A percentile compares a stretch with the other conserved stretches of the same genome.
phyloP scores from a whole-genome alignment of 176 grass and related monocot genomes.

The Typha latifolia region DNA sequence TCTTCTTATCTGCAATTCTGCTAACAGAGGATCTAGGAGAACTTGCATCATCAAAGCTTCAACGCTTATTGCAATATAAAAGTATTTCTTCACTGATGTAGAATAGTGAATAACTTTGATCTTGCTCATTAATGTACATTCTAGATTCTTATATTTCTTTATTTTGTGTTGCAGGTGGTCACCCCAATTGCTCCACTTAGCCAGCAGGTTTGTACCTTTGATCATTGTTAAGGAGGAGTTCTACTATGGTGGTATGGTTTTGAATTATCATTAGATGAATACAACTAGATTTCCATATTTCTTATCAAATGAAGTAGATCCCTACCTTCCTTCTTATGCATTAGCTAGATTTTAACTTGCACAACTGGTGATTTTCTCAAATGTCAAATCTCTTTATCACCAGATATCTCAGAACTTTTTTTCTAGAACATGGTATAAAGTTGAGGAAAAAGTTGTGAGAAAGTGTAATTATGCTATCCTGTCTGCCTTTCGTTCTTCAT shows the following conservation, averaged over 20 bases:
- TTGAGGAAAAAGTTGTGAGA: too few species aligned
- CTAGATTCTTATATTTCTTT: background rate
- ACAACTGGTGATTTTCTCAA: too few species aligned
- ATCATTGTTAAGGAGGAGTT: background rate
- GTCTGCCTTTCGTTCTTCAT: too few species aligned
- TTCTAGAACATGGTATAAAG: too few species aligned
- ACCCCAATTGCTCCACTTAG: constrained; percentile 98
- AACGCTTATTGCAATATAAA: background rate
- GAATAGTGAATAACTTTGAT: background rate
- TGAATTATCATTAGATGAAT: background rate
- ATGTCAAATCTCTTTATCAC: too few species aligned
- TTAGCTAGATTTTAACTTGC: too few species aligned
- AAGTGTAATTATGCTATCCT: too few species aligned
- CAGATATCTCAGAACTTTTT: too few species aligned
- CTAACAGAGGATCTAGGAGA: too few species aligned
- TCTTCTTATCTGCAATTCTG: too few species aligned
- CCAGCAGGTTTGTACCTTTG: constrained; percentile 64
- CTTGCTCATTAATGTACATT: constrained; percentile 1
- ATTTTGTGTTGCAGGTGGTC: constrained; percentile 64
- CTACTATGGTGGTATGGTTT: background rate
- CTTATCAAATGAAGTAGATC: background rate
- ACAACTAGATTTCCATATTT: background rate
- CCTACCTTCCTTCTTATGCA: background rate
- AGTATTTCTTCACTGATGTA: background rate
- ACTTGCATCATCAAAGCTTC: background rate